Evolutionary conservation across 148 eudicot genomes (phyloP).

Genomic region (Amaranthus hypochondriacus): DNA sequence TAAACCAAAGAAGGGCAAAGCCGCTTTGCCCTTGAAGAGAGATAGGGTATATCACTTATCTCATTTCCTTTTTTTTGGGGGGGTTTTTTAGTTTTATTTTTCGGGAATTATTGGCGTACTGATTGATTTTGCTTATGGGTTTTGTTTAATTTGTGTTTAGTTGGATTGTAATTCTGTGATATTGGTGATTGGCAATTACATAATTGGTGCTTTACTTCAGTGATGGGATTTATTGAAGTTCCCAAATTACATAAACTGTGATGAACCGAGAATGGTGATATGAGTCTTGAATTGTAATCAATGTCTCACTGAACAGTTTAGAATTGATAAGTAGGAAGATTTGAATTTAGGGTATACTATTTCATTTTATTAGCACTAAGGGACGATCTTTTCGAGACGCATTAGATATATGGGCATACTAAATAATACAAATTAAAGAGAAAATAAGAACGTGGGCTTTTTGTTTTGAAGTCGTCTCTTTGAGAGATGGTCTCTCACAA

Average conservation of each 20-base stretch:
- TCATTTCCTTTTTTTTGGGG: background rate
- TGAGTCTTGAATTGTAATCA: background rate
- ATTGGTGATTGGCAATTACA: background rate
- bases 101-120: background rate
- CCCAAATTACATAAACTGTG: background rate
- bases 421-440: no score
- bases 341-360: background rate
- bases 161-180: background rate
- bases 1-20: conserved; percentile 89
- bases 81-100: background rate
- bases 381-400: no score
- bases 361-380: no score
- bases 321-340: background rate
- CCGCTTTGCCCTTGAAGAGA: conserved; percentile 80
- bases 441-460: no score
- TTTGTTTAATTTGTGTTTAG: conserved; percentile 7
- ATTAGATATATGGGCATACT: no score
- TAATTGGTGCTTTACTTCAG: background rate
- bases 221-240: background rate
- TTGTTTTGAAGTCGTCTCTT: no score
- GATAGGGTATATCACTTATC: conserved; percentile 55
- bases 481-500: no score
- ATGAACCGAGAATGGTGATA: background rate
- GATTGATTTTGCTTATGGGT: conserved; percentile 15
- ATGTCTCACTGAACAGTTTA: background rate